Base-by-base conservation (phyloP, 768 basidiomycete species). In the Pholiota molesta region DNA sequence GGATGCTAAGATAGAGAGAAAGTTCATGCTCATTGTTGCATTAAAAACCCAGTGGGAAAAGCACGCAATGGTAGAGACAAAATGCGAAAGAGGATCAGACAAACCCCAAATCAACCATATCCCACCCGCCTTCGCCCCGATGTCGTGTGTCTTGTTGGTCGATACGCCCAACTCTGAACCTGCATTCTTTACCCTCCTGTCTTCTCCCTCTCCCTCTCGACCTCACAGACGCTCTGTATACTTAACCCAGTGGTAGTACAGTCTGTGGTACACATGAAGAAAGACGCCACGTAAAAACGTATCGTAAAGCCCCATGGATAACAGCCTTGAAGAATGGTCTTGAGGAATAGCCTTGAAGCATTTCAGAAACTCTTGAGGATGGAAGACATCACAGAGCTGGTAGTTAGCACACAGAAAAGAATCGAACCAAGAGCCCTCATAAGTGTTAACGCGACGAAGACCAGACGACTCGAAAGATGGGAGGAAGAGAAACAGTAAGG, bases 41-140 rank as follows among this genome's bases (percentile, higher is more conserved):
- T 60, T 60, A 60, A 60, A 60, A 60, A 60, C 59, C 59, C 59
- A 23, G 59, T 60, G 59, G 59, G 59, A 60, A 60, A 60, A 60
- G 59, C 59, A 49, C 54, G 52, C 52, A 60, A 60, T 33, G 59
- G 59, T 52, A 54, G 52, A 47, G 52, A 60, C 59, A 60, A 54
- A 23, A 53, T 17, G 47, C 3, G 52, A 19, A 59, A 23, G 13
- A 49, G 35, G 35, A 60, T 47, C 17, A 23, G 26, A 10, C 19
- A 19, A 51, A 51, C 37, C 6, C 33, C n/a, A 26, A 28, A 29
- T 23, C 57, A 9, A 37, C 54, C 19, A 11, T 19, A 23, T 10
- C 53, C 53, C 3, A 13, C 37, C 21, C 53, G 53, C 33, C 35
- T 39, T 37, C 35, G 35, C 35, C 6, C 35, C 35, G 35, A 37